Conservation (phyloP, 129 eudicot genomes). For the Kitagawia praeruptora region DNA sequence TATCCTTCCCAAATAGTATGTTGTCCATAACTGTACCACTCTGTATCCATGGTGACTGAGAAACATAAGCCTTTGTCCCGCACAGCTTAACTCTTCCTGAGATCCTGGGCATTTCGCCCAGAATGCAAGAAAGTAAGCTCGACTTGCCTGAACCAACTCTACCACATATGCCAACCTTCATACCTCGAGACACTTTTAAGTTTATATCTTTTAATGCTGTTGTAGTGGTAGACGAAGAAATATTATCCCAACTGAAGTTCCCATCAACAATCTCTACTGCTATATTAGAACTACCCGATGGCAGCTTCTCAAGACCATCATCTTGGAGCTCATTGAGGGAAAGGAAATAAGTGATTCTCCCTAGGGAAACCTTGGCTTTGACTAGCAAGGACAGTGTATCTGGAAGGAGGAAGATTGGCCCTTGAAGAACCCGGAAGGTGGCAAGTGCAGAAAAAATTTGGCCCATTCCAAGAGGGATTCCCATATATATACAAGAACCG, state of each 20-base stretch:
- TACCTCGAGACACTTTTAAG: conserved; percentile 47
- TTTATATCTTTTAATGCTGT: conserved; percentile 45
- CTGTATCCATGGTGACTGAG: conserved; percentile 95
- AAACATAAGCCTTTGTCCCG: conserved; percentile 69
- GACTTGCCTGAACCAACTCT: conserved; percentile 89
- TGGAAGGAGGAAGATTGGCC: conserved; percentile 68
- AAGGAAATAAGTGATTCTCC: conserved; percentile 60
- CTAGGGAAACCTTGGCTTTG: conserved; percentile 85
- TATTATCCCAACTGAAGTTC: conserved; percentile 53
- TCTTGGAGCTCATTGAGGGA: conserved; percentile 31
- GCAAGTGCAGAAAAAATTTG: conserved; percentile 73
- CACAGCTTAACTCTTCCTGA: conserved; percentile 50
- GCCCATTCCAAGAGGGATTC: conserved; percentile 65
- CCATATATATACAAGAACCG: conserved; percentile 50
- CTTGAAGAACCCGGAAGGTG: conserved; percentile 70
- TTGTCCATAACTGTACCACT: conserved; percentile 79
- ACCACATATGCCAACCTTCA: conserved; percentile 81
- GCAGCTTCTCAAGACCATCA: conserved; percentile 24
- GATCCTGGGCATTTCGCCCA: conserved; percentile 74
- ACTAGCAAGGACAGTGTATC: conserved; percentile 64
- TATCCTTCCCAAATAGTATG: conserved; percentile 62
- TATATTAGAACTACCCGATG: conserved; percentile 20
- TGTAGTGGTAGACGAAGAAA: conserved; percentile 6
- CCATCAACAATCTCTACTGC: conserved; percentile 61
- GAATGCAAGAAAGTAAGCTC: conserved; percentile 65